These are phyloP conservation scores for Trichomonascaceae sp. DNA, from an alignment of 1,139 yeast genomes.

Conservation along the genomic window DNA sequence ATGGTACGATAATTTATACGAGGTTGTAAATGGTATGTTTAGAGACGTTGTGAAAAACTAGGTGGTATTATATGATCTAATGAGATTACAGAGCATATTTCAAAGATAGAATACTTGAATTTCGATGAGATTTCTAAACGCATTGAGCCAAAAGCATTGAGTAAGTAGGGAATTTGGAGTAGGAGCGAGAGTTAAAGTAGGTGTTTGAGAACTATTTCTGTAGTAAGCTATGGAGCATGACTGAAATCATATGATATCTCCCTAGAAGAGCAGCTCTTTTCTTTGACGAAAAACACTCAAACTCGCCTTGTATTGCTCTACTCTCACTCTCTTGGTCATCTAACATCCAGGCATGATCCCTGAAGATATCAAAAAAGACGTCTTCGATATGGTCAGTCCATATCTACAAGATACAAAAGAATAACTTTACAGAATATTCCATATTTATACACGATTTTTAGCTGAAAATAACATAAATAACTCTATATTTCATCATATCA, in stretches of 20 bases:
- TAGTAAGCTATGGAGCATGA: too few species aligned
- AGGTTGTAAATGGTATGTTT: constrained; percentile 43
- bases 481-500: neutral
- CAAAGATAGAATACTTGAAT: constrained; percentile 39
- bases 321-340: neutral
- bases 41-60: neutral
- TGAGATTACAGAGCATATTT: constrained; percentile 31
- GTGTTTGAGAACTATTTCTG: too few species aligned
- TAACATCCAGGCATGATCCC: constrained; percentile 50
- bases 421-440: neutral
- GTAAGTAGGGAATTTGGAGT: constrained; percentile 30
- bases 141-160: constrained; percentile 60
- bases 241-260: too few species aligned
- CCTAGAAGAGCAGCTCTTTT: too few species aligned
- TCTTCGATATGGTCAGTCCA: constrained; percentile 50
- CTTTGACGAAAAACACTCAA: too few species aligned
- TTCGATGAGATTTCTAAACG: constrained; percentile 49
- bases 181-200: neutral
- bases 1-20: constrained; percentile 75
- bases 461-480: neutral
- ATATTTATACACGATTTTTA: neutral
- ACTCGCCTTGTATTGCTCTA: too few species aligned
- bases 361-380: constrained; percentile 52
- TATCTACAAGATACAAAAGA: constrained; percentile 46
- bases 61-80: constrained; percentile 23